Base-by-base conservation (phyloP, 1,284 basidiomycete genomes). In the Fomitopsis palustris region DNA sequence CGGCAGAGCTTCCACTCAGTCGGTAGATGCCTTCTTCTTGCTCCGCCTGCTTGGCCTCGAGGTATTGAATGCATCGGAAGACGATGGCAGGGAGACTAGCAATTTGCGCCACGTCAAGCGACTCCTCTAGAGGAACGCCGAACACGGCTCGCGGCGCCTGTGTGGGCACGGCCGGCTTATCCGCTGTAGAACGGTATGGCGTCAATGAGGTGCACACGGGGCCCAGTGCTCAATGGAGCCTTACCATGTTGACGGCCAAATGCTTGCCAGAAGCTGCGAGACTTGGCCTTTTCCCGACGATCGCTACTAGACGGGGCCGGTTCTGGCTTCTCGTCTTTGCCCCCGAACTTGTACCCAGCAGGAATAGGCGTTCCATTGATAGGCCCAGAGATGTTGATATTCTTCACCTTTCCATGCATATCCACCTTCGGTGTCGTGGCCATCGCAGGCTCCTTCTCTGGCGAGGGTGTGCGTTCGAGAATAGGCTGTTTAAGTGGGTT, bases 1-100 rank as follows among this genome's bases (percentile, higher is more conserved):
- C 94, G 29, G 94, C 93, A 59, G 92, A 92, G 68, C 91, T 94
- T 8, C 95, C 95, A 67, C 91, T 95, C 56, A 99, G 78, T 55
- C 96, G 87, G 76, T 99, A 99, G 65, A 99, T 97, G 38, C 96
- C 96, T 76, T 99, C 96, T 71, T 99, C 96, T 67, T 92, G 86
- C 64, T 97, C 92, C 10, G 96, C 96, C 69, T 93, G 85, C 74
- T 94, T 94, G 35, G 87, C 84, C 77, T 96, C 93, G 57, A 96
- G 77, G 74, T 93, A 96, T 69, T 94, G 87, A 66, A 96, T 94
- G 67, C 92, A 94, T 57, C 96, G 86, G 78, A 96, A 98, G 33
- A 98, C 90, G 61, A 99, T 92, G 3, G 95, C 93, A 1, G 96
- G 97, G 19, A 99, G 80, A 65, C 91, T 90, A 55, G 91, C 92